phyloP scores from a whole-genome alignment of 495 filamentous ascomycete species.

The Xylaria telfairii region DNA sequence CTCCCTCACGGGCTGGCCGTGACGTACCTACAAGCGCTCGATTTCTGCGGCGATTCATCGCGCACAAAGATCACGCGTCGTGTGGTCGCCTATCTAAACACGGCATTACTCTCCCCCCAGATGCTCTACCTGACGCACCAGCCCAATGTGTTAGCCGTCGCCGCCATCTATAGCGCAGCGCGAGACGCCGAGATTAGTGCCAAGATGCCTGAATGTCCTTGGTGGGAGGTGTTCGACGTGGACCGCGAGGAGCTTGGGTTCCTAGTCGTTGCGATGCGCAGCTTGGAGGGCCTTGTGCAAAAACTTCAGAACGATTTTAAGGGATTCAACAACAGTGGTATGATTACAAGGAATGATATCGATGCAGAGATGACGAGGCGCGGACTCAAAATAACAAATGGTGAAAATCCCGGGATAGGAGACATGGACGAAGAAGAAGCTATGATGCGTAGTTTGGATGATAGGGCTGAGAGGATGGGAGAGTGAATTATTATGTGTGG shows the following conservation, averaged over 20 bases:
- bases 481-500: conserved; percentile 5
- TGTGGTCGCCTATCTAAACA: conserved; percentile 79
- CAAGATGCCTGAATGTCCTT: conserved; percentile 79
- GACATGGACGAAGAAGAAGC: conserved; percentile 65
- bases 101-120: conserved; percentile 83
- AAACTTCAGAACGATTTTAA: conserved; percentile 47
- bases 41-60: conserved; percentile 49
- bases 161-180: conserved; percentile 88
- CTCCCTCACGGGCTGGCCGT: conserved; percentile 87
- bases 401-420: conserved; percentile 48
- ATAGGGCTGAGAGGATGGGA: conserved; percentile 55
- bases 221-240: conserved; percentile 99
- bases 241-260: conserved; percentile 95
- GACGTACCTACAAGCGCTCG: conserved; percentile 91
- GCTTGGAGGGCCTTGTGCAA: conserved; percentile 73
- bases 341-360: conserved; percentile 50
- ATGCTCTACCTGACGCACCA: conserved; percentile 91
- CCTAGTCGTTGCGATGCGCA: conserved; percentile 84
- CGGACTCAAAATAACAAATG: conserved; percentile 44
- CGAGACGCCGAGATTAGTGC: conserved; percentile 66
- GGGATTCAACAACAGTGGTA: conserved; percentile 36
- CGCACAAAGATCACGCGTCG: conserved; percentile 60
- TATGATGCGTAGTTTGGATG: conserved; percentile 64
- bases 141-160: conserved; percentile 81
- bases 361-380: conserved; percentile 52